phyloP scores from a whole-genome alignment of 1,284 basidiomycete genomes.

The Moesziomyces globuligerus region DNA sequence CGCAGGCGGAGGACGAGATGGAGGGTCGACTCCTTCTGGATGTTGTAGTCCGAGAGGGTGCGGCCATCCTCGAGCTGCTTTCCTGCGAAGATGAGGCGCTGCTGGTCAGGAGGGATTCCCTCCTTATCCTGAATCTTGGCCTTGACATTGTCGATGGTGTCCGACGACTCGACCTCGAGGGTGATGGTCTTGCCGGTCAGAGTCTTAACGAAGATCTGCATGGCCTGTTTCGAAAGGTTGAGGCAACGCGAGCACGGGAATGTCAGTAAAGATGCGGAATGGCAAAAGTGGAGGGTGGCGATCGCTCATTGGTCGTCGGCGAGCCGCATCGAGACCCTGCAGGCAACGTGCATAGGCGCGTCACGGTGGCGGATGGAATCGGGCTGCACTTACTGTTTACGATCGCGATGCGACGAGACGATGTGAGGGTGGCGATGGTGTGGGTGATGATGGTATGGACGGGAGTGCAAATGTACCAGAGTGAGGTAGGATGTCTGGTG shows the following conservation, averaged over 20 bases:
- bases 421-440: not conserved
- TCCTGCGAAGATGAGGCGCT: constrained; percentile 63
- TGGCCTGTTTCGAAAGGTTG: constrained; percentile 28
- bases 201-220: constrained; percentile 56
- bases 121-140: constrained; percentile 67
- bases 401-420: not conserved
- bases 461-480: constrained; percentile 1
- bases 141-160: constrained; percentile 75
- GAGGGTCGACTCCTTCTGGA: constrained; percentile 98
- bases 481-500: constrained; percentile 9
- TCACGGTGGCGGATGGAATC: constrained; percentile 29
- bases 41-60: constrained; percentile 73
- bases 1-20: constrained; percentile 89
- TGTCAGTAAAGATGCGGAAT: not conserved
- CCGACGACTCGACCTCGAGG: constrained; percentile 66
- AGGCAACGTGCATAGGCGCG: constrained; percentile 22
- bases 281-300: not conserved
- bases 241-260: not conserved
- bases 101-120: constrained; percentile 63
- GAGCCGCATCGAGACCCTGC: constrained; percentile 23
- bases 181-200: constrained; percentile 69
- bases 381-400: constrained; percentile 29
- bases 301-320: constrained; percentile 16
- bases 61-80: constrained; percentile 64
- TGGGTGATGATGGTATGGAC: constrained; percentile 2